phyloP scores from a whole-genome alignment of 2,329 filamentous ascomycete species.

The Venturia effusa region DNA sequence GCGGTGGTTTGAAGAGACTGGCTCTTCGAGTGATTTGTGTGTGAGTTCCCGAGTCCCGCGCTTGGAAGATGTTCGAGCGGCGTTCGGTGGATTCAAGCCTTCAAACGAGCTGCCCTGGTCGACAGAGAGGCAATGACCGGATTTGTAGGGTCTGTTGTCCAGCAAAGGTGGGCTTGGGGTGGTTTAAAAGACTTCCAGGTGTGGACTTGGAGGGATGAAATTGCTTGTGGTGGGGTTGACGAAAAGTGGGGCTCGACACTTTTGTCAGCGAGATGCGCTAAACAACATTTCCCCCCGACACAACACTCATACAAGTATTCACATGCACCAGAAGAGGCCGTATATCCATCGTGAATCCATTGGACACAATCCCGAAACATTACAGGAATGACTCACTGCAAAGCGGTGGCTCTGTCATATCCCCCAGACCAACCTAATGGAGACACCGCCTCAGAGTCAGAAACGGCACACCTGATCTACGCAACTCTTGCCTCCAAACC shows the following conservation, averaged over 20 bases:
- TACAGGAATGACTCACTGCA: not conserved
- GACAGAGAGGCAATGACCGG: not conserved
- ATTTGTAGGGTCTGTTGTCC: not conserved
- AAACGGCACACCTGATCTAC: not conserved
- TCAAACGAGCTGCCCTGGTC: not conserved
- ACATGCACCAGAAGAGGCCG: not conserved
- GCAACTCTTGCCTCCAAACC: not conserved
- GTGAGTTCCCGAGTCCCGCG: not conserved
- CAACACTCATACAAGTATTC: too few species aligned
- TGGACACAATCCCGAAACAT: not conserved
- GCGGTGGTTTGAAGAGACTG: slow-evolving; percentile 43
- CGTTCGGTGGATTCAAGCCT: not conserved
- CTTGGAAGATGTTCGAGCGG: not conserved
- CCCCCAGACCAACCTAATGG: not conserved
- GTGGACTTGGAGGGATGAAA: not conserved
- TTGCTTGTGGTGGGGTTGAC: not conserved
- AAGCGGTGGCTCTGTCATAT: not conserved
- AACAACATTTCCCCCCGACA: not conserved
- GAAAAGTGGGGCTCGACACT: not conserved
- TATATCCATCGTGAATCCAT: not conserved
- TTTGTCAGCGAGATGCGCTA: not conserved
- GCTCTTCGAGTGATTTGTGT: not conserved
- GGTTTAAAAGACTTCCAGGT: too few species aligned
- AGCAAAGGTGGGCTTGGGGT: not conserved
- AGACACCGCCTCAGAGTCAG: not conserved